Evolutionary conservation across 164 flowering plant genomes (phyloP), one percentile per base, ranked within the genome.

Genomic region (Chimonanthus salicifolius): DNA sequence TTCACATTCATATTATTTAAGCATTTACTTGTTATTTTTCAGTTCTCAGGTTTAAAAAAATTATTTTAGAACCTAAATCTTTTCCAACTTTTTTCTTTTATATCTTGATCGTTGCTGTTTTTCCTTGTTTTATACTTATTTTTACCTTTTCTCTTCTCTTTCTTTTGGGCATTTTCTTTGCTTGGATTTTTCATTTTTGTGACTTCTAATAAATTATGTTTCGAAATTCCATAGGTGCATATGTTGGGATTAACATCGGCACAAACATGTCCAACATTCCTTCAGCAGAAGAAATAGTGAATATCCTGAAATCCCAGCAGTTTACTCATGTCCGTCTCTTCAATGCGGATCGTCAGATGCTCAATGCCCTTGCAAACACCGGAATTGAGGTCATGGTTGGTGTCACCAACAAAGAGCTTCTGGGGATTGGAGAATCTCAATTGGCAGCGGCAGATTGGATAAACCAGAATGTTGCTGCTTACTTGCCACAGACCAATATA

Each of bases 361-460:
- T 91, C 21, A 85, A 62, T 75, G 90, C 91, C 73, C 87, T 92
- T 62, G 79, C 95, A 47, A 80, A 83, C 78, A 85, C 82, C 11
- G 83, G 90, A 63, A 91, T 91, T 72, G 91, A 90, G 72, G 98
- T 94, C 63, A 87, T 87, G 76, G 93, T 94, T 50, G 85, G 96
- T 58, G 89, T 92, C 62, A 81, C 87, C n/a, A 94, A 91, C 68
- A 83, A 87, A 44, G 95, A 94, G 80, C 79, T 92, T 15, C 80
- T 89, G 44, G 86, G 90, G 20, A 85, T 92, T 58, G 95, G 97
- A 68, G 68, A 87, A 78, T 86, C 87, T 49, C 88, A 89, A 21
- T 79, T 96, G 49, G 49, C 77, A 16, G 97, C 98, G 3, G 97
- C 97, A 9, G 84, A 84, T n/a, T 94, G 98, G 98, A 49, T 92